Conservation (phyloP, 495 filamentous ascomycete species). For the Penicillium tannophilum region DNA sequence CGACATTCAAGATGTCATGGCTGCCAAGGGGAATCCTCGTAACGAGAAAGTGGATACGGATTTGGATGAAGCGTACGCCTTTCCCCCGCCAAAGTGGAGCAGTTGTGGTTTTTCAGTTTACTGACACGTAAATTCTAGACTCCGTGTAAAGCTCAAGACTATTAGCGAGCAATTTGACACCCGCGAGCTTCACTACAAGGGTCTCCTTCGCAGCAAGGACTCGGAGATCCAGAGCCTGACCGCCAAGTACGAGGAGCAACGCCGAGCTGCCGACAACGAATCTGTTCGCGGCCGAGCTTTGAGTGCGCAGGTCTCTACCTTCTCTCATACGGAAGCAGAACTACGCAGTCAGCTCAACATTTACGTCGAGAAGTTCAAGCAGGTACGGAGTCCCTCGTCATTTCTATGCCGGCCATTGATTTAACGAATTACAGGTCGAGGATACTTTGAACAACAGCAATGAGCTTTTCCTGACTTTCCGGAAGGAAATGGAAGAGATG, state of each 20-base stretch:
- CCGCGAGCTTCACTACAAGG: slow-evolving; percentile 87
- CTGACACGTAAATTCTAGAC: slow-evolving; percentile 49
- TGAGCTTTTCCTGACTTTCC: slow-evolving; percentile 95
- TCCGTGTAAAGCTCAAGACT: slow-evolving; percentile 87
- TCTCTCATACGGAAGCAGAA: slow-evolving; percentile 94
- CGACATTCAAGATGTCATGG: slow-evolving; percentile 79
- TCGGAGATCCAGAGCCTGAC: slow-evolving; percentile 92
- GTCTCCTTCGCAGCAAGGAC: slow-evolving; percentile 88
- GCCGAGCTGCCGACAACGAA: slow-evolving; percentile 83
- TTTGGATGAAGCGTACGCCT: slow-evolving; percentile 75
- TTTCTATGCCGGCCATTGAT: slow-evolving; percentile 15
- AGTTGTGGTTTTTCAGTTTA: neutral
- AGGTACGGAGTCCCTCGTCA: slow-evolving; percentile 62
- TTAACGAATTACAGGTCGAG: slow-evolving; percentile 72
- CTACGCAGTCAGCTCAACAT: slow-evolving; percentile 94
- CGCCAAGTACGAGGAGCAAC: slow-evolving; percentile 83
- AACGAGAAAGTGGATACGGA: slow-evolving; percentile 76
- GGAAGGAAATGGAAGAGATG: slow-evolving; percentile 99
- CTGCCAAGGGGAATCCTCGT: slow-evolving; percentile 75
- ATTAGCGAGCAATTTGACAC: slow-evolving; percentile 95
- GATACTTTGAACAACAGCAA: slow-evolving; percentile 99
- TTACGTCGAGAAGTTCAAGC: slow-evolving; percentile 99
- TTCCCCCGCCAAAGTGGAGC: neutral
- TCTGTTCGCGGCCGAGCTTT: slow-evolving; percentile 74
- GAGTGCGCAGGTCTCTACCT: slow-evolving; percentile 89